phyloP scores from a whole-genome alignment of 768 basidiomycete species.

The Termitomyces sp. region DNA sequence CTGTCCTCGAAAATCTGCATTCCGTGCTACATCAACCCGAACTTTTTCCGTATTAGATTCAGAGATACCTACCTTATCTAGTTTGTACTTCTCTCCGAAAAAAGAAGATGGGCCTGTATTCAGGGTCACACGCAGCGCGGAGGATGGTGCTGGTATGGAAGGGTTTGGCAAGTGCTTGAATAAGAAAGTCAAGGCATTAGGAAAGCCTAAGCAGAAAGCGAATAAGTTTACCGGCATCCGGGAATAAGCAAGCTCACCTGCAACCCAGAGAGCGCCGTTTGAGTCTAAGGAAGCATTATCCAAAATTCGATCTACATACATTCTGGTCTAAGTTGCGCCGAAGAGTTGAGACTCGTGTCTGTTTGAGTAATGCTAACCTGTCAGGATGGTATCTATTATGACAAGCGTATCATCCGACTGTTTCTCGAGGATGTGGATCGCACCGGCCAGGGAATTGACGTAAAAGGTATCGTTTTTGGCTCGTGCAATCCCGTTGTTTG shows the following conservation, averaged over 20 bases:
- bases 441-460: slow-evolving; percentile 36
- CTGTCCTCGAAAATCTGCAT: slow-evolving; percentile 63
- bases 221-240: background rate
- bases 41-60: background rate
- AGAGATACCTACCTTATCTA: slow-evolving; percentile 48
- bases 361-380: slow-evolving; percentile 32
- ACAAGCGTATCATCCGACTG: slow-evolving; percentile 56
- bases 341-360: background rate
- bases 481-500: slow-evolving; percentile 57
- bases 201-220: slow-evolving; percentile 31
- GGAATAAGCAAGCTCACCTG: slow-evolving; percentile 33
- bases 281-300: slow-evolving; percentile 62
- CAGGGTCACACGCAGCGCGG: slow-evolving; percentile 45
- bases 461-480: slow-evolving; percentile 61
- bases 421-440: slow-evolving; percentile 47
- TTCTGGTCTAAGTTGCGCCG: background rate
- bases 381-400: slow-evolving; percentile 43
- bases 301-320: slow-evolving; percentile 35
- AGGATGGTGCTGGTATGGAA: slow-evolving; percentile 34
- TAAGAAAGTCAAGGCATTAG: slow-evolving; percentile 27
- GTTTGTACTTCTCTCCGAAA: slow-evolving; percentile 53
- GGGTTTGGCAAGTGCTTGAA: slow-evolving; percentile 38
- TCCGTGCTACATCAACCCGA: slow-evolving; percentile 2
- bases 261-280: slow-evolving; percentile 57
- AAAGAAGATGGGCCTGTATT: slow-evolving; percentile 47